Conservation (phyloP, 202 grass and related monocot genomes). For the Setaria italica region DNA sequence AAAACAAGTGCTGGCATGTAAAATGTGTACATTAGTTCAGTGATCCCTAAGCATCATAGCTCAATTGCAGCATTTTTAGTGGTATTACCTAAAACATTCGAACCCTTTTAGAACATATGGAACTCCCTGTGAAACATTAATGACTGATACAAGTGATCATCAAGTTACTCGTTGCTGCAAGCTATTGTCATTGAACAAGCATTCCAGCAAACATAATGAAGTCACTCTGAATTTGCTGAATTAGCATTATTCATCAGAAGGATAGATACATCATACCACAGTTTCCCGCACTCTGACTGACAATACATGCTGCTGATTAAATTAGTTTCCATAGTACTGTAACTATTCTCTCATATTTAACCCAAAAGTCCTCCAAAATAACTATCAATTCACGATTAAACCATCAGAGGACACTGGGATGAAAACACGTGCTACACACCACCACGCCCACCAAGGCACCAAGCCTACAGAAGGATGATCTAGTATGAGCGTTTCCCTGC, state of each 20-base stretch:
- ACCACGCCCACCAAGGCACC: background rate
- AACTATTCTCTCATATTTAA: background rate
- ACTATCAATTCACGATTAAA: background rate
- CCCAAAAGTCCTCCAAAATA: constrained; percentile 5
- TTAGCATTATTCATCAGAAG: constrained; percentile 3
- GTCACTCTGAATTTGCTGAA: constrained; percentile 4
- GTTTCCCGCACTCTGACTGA: background rate
- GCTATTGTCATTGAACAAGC: background rate
- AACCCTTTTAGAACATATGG: constrained; percentile 6
- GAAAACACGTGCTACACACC: background rate
- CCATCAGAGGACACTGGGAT: background rate
- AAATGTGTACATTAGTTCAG: constrained; percentile 15
- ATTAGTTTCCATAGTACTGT: background rate
- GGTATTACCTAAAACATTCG: background rate
- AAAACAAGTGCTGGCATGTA: background rate
- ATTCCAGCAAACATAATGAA: constrained; percentile 28
- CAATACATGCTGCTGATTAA: background rate
- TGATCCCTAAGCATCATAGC: background rate
- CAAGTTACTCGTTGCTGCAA: background rate
- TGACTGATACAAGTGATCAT: background rate
- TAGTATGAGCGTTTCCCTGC: background rate
- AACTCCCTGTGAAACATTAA: constrained; percentile 3
- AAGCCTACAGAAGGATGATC: constrained; percentile 8
- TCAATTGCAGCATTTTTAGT: constrained; percentile 5
- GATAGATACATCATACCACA: background rate